phyloP scores from a whole-genome alignment of 352 stramenopile genomes.

The Phytophthora chlamydospora region DNA sequence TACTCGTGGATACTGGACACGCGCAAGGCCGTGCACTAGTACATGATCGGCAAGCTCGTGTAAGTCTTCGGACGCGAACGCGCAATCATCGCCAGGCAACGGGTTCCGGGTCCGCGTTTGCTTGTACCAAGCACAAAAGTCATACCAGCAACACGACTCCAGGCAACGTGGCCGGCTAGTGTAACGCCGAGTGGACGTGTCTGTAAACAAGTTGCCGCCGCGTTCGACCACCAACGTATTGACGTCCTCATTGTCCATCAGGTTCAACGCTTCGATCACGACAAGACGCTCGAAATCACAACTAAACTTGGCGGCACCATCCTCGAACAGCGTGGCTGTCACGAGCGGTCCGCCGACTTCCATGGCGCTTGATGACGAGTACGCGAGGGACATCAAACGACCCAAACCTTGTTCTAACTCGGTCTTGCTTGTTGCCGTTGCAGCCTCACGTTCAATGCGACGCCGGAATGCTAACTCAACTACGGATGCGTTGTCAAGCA shows the following conservation, averaged over 20 bases:
- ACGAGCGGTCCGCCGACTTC: conserved; percentile 32
- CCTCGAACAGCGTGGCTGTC: conserved; percentile 22
- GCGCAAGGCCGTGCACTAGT: not conserved
- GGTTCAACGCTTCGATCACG: conserved; percentile 22
- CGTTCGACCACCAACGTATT: conserved; percentile 17
- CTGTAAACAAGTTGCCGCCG: conserved; percentile 6
- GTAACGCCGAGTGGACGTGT: conserved; percentile 30
- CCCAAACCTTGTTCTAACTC: conserved; percentile 18
- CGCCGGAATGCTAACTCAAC: conserved; percentile 29
- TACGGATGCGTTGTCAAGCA: conserved; percentile 32
- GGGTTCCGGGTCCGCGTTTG: not conserved
- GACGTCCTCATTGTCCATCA: conserved; percentile 17
- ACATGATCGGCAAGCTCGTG: conserved; percentile 7
- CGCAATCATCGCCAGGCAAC: not conserved
- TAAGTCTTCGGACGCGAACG: conserved; percentile 1
- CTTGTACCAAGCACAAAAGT: conserved; percentile 29
- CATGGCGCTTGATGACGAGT: conserved; percentile 27
- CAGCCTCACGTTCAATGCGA: conserved; percentile 14
- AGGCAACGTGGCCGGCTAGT: conserved; percentile 11
- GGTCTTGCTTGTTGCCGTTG: not conserved
- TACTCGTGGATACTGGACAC: conserved; percentile 16
- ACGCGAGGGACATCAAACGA: conserved; percentile 26
- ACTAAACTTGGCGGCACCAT: conserved; percentile 19
- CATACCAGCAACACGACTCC: conserved; percentile 25
- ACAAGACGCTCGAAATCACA: conserved; percentile 28